Evolutionary conservation across 2,329 filamentous ascomycete species (phyloP).

Genomic region (Fusarium metavorans): DNA sequence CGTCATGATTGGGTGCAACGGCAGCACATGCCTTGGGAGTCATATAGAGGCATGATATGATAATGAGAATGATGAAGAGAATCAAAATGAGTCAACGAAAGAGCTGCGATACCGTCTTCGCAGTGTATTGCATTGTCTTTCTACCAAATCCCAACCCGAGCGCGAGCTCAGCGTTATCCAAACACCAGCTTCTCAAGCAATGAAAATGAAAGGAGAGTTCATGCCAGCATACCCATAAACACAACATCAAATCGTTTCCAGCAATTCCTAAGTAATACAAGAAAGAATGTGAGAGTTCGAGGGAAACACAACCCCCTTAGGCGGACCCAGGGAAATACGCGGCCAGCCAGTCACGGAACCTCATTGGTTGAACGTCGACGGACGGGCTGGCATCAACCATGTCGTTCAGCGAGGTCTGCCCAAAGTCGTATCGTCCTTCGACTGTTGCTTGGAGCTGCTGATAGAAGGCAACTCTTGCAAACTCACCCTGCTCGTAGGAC

Average conservation of each 20-base stretch:
- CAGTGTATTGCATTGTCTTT: conserved; percentile 1
- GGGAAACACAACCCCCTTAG: background rate
- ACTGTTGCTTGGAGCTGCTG: conserved; percentile 75
- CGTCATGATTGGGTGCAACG: conserved; percentile 4
- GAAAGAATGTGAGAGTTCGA: background rate
- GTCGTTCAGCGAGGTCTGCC: conserved; percentile 70
- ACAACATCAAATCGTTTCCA: background rate
- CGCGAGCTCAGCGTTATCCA: background rate
- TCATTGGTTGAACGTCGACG: conserved; percentile 60
- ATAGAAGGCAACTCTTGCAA: conserved; percentile 64
- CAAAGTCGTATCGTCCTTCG: conserved; percentile 75
- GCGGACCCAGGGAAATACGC: conserved; percentile 1
- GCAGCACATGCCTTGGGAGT: background rate
- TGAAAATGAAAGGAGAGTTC: background rate
- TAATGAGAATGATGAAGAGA: background rate
- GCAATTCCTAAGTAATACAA: conserved; percentile 1
- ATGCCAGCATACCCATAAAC: background rate
- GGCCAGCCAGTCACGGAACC: conserved; percentile 66
- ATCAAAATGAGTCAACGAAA: background rate
- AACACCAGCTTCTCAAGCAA: conserved; percentile 4
- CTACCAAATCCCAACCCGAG: conserved; percentile 8
- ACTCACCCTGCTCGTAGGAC: conserved; percentile 61
- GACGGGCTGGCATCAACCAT: conserved; percentile 51
- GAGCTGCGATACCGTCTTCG: conserved; percentile 10
- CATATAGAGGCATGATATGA: background rate